phyloP scores from a whole-genome alignment of 2,329 filamentous ascomycete species.

The Chrysoporthe deuterocubensis region DNA sequence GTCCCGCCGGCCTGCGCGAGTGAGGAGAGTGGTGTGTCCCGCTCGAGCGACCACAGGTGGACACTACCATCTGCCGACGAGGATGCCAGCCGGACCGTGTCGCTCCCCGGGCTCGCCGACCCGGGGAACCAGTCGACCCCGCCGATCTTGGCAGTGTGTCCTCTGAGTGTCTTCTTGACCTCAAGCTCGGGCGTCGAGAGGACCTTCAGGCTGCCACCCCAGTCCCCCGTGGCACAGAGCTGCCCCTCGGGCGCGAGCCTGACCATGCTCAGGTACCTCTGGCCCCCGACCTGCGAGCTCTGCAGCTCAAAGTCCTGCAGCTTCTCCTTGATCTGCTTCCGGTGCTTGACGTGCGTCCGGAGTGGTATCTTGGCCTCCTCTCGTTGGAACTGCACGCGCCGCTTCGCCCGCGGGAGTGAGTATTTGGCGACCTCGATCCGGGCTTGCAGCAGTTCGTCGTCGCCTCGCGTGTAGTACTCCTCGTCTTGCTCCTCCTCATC shows the following conservation, averaged over 20 bases:
- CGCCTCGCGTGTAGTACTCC: conserved; percentile 92
- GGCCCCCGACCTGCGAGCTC: conserved; percentile 89
- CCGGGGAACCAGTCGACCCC: conserved; percentile 90
- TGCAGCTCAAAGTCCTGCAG: conserved; percentile 86
- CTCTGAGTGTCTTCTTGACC: conserved; percentile 74
- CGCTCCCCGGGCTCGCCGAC: conserved; percentile 71
- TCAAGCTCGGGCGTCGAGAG: conserved; percentile 83
- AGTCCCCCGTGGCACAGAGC: conserved; percentile 86
- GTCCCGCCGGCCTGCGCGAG: conserved; percentile 42
- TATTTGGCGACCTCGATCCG: conserved; percentile 80
- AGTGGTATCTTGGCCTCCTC: conserved; percentile 82
- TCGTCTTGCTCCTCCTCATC: conserved; percentile 79
- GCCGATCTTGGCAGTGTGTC: conserved; percentile 87
- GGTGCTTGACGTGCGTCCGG: conserved; percentile 88
- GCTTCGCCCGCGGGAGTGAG: conserved; percentile 81
- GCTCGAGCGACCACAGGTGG: conserved; percentile 85
- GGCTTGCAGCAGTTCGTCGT: conserved; percentile 72
- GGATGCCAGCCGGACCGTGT: conserved; percentile 82
- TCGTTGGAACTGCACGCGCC: conserved; percentile 76
- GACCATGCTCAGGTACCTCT: conserved; percentile 88
- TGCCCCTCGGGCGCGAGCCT: conserved; percentile 86
- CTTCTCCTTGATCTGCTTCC: conserved; percentile 84
- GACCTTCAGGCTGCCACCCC: conserved; percentile 87
- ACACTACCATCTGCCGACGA: conserved; percentile 87
- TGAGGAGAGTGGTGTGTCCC: conserved; percentile 73